Evolutionary conservation across 2,329 filamentous ascomycete species (phyloP), one percentile per base, ranked within the genome.

Genomic region (Trichoderma koningii): DNA sequence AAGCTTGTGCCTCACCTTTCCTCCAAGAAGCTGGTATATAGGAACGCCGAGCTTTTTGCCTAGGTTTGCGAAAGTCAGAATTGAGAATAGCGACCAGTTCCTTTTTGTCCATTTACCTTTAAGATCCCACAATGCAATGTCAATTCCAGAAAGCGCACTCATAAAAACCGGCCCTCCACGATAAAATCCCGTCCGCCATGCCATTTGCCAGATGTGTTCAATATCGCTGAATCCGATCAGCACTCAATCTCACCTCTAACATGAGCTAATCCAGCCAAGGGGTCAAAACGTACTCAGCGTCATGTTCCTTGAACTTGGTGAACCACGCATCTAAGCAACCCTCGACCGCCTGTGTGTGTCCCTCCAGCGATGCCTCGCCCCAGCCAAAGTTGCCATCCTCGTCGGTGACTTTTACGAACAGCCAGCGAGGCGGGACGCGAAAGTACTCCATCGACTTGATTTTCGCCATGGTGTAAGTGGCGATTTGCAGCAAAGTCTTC

Each of bases 81-180:
- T 1, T 5, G n/a, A 19, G 3, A 12, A 48, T 17, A 21, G 44
- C 17, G 26, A 34, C 4, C 9, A 6, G 9, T 19, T 14, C 17
- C 5, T 3, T 7, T 5, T 26, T n/a, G 21, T 1, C 21, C 45
- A 17, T 42, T 38, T 64, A 78, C 80, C 80, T 79, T 93, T 92
- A 21, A 93, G 78, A 76, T 93, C 90, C 90, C 90, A 93, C 0
- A 93, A 78, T 0, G 90, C 90, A 73, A 93, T 93, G 71, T 93
- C 90, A 59, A 93, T 86, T 2, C 91, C 91, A 0, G 89, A 85
- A 17, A 93, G 76, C 0, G 90, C 91, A 69, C 87, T 90, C 89
- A 93, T 93, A 69, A 93, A 88, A 10, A 93, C 90, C 0, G 90
- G 89, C 0, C 90, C 91, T 2, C 90, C 90, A 30, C 91, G 82